A percentile compares a stretch with the other conserved stretches of the same genome.
Conservation (phyloP, 1,139 yeast genomes). For the Blastobotrys indianensis region DNA sequence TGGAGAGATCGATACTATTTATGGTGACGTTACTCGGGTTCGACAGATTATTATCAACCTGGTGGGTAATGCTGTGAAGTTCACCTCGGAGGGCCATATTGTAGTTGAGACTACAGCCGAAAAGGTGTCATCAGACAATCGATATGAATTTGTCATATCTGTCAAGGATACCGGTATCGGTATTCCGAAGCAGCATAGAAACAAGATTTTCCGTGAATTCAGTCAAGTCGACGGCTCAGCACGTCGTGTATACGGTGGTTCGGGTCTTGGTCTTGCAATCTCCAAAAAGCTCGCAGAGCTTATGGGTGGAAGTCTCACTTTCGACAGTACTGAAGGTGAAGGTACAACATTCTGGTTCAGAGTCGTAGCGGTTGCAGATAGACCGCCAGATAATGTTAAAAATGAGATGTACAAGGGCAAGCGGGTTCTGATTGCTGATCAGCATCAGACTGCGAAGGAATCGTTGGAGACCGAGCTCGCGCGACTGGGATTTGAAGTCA, state of each 20-base stretch:
- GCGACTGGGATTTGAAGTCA: conserved; percentile 36
- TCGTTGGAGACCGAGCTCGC: conserved; percentile 35
- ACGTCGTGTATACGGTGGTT: conserved; percentile 52
- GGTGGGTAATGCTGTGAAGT: conserved; percentile 54
- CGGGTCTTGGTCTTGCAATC: conserved; percentile 56
- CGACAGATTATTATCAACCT: conserved; percentile 51
- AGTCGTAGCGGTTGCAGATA: conserved; percentile 30
- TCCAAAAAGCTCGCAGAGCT: conserved; percentile 52
- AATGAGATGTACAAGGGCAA: conserved; percentile 27
- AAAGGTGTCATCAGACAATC: conserved; percentile 31
- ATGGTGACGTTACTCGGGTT: conserved; percentile 49
- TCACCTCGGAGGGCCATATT: conserved; percentile 46
- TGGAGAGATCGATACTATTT: conserved; percentile 40
- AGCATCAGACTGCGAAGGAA: conserved; percentile 33
- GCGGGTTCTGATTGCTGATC: conserved; percentile 37
- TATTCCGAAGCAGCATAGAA: conserved; percentile 44
- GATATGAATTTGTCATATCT: conserved; percentile 41
- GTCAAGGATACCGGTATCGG: conserved; percentile 61
- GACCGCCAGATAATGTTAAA: conserved; percentile 24
- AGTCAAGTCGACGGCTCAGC: conserved; percentile 59
- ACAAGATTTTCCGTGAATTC: conserved; percentile 52
- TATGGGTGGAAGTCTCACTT: conserved; percentile 53
- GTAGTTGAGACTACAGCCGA: conserved; percentile 39
- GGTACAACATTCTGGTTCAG: conserved; percentile 50
- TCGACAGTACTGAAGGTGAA: conserved; percentile 46